These are phyloP conservation scores for Gastrolobium villosum DNA, from an alignment of 306 rosid genomes.

Conservation along the genomic window DNA sequence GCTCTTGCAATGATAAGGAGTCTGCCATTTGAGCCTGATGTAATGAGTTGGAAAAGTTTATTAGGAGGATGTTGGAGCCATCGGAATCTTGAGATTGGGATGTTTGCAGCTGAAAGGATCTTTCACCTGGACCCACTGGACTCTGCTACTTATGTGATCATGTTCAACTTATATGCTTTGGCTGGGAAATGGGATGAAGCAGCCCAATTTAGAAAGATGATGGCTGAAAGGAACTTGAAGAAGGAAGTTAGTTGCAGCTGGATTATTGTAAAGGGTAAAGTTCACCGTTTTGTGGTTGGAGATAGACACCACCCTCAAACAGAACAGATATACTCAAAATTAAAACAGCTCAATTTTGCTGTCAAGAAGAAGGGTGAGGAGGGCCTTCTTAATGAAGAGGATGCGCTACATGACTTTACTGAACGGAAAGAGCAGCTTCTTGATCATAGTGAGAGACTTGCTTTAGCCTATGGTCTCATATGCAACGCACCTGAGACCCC, in stretches of 20 bases:
- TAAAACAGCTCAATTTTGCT: slow-evolving; percentile 53
- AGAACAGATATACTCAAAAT: slow-evolving; percentile 60
- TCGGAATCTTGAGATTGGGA: slow-evolving; percentile 61
- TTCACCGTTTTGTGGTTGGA: slow-evolving; percentile 65
- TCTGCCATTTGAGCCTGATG: slow-evolving; percentile 62
- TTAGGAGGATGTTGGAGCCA: slow-evolving; percentile 76
- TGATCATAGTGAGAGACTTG: slow-evolving; percentile 73
- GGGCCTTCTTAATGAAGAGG: slow-evolving; percentile 55
- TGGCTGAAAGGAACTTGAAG: slow-evolving; percentile 63
- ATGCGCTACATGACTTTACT: slow-evolving; percentile 48
- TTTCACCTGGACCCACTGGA: slow-evolving; percentile 59
- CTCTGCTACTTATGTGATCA: slow-evolving; percentile 61
- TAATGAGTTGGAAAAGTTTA: slow-evolving; percentile 72
- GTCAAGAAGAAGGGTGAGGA: slow-evolving; percentile 44
- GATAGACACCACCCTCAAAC: slow-evolving; percentile 72
- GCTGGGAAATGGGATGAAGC: slow-evolving; percentile 72
- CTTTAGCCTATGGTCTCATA: slow-evolving; percentile 68
- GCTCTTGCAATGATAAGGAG: slow-evolving; percentile 60
- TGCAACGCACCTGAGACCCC: slow-evolving; percentile 53
- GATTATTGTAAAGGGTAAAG: slow-evolving; percentile 63
- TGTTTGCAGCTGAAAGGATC: slow-evolving; percentile 61
- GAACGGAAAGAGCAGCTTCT: slow-evolving; percentile 64
- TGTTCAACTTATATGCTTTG: slow-evolving; percentile 65
- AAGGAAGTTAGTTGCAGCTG: slow-evolving; percentile 69
- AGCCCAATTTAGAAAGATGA: slow-evolving; percentile 59